A percentile compares a stretch with the other conserved stretches of the same genome.
phyloP scores from a whole-genome alignment of 176 grass and related monocot genomes.

The Thinopyrum elongatum region DNA sequence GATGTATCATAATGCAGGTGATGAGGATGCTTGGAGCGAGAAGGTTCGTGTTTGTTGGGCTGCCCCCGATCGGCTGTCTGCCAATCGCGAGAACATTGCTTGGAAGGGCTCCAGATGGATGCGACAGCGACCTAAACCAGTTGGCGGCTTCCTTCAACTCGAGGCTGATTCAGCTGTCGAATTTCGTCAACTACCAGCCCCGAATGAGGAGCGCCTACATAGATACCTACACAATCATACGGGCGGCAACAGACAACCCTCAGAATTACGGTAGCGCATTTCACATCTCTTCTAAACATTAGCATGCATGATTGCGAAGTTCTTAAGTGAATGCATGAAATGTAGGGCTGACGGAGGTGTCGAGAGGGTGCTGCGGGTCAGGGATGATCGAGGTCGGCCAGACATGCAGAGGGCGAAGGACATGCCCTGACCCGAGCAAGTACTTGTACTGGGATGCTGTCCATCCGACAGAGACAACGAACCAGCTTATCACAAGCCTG shows the following conservation, averaged over 20 bases:
- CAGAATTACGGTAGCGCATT: constrained; percentile 35
- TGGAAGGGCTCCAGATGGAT: constrained; percentile 42
- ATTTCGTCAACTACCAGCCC: constrained; percentile 28
- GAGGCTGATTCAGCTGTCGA: constrained; percentile 30
- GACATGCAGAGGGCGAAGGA: constrained; percentile 53
- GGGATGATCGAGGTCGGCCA: constrained; percentile 59
- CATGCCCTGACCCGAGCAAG: constrained; percentile 57
- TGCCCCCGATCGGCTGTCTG: constrained; percentile 61
- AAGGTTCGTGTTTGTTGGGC: constrained; percentile 51
- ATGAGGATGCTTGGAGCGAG: constrained; percentile 64
- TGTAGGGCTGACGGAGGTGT: constrained; percentile 48
- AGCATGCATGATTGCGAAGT: neutral
- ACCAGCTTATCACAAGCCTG: constrained; percentile 45
- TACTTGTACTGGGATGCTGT: constrained; percentile 78
- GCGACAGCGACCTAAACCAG: constrained; percentile 45
- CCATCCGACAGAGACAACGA: constrained; percentile 64
- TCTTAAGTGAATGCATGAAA: neutral
- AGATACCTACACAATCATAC: constrained; percentile 46
- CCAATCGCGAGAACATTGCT: constrained; percentile 49
- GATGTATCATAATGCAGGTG: constrained; percentile 18
- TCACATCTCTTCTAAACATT: neutral
- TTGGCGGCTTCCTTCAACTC: constrained; percentile 67
- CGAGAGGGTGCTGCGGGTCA: constrained; percentile 59
- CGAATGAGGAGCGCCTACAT: constrained; percentile 44
- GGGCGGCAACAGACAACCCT: constrained; percentile 40